Conservation (phyloP, 768 basidiomycete species). For the Suillus luteus region DNA sequence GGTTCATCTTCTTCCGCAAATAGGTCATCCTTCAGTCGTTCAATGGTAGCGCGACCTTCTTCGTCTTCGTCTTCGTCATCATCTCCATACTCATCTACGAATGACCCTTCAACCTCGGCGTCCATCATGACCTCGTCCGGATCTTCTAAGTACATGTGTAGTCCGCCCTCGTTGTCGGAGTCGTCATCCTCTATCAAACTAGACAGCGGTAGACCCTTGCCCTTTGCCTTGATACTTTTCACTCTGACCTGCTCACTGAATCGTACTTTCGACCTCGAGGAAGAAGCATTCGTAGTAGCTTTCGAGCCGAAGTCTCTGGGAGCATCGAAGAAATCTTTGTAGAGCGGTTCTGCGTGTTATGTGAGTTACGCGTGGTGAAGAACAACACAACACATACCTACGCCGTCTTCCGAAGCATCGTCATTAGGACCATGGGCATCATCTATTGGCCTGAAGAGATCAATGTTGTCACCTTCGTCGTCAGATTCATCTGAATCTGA, state of each 20-base stretch:
- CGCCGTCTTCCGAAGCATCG: slow-evolving; percentile 44
- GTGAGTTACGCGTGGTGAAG: slow-evolving; percentile 9
- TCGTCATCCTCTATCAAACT: slow-evolving; percentile 34
- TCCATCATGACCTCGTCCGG: slow-evolving; percentile 38
- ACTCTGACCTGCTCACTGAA: slow-evolving; percentile 83
- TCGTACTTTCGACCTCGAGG: slow-evolving; percentile 51
- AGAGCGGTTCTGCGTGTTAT: slow-evolving; percentile 55
- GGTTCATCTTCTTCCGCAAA: slow-evolving; percentile 66
- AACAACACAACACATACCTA: slow-evolving; percentile 34
- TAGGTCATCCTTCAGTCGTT: slow-evolving; percentile 73
- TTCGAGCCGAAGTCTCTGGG: slow-evolving; percentile 39
- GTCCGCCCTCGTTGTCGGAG: slow-evolving; percentile 42
- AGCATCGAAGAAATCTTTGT: slow-evolving; percentile 80
- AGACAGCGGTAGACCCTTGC: slow-evolving; percentile 61
- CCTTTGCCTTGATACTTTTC: slow-evolving; percentile 75
- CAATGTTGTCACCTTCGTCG: slow-evolving; percentile 49
- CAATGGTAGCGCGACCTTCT: slow-evolving; percentile 51
- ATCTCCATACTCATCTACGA: slow-evolving; percentile 27
- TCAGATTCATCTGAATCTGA: slow-evolving; percentile 50
- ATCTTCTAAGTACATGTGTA: slow-evolving; percentile 34
- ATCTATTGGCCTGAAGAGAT: slow-evolving; percentile 68
- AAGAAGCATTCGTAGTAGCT: slow-evolving; percentile 15
- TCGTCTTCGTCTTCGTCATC: slow-evolving; percentile 26
- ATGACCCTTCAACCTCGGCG: slow-evolving; percentile 29
- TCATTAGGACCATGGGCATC: slow-evolving; percentile 43